Base-by-base conservation (phyloP, 495 filamentous ascomycete genomes). In the Penicillium lividum region DNA sequence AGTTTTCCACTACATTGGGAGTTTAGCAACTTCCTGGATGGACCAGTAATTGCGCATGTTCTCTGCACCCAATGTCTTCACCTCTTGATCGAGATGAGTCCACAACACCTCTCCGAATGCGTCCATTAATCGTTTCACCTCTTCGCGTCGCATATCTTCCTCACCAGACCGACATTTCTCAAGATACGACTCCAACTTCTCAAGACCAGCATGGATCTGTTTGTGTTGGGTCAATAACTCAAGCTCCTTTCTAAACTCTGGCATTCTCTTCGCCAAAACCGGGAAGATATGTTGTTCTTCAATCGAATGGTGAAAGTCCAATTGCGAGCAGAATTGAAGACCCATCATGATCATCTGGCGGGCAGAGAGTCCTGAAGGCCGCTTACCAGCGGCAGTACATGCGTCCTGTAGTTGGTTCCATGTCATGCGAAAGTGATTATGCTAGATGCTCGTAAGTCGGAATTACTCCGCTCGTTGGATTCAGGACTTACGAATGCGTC, bases 21-120 rank as follows among this genome's bases (percentile, higher is more conserved):
- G 80, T 42, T 74, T 63, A 67, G 73, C 78, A 74, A 97, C 87
- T 77, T 96, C 93, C 54, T 88, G 83, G 42, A 84, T 29, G 0
- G 78, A 87, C 90, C 91, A 97, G 71, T 88, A 91, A 64, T 81
- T 84, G 65, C 91, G 79, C 93, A 97, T 96, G 69, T 92, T 93
- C 67, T 94, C 90, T 45, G 91, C 89, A 5, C 82, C 80, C 4
- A 93, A 69, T 30, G 84, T 81, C 62, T 77, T 60, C 5, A 92
- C 88, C 76, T 92, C 90, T 56, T 91, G 80, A 59, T 89, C 86
- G 52, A 93, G 69, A 77, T 93, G 90, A 49, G 64, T 73, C 84
- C 89, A 87, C 40, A 93, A 66, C 51, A 92, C 87, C 18, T 78
- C 73, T n/a, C 86, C 82, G 69, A 85, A 87, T 5, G 56, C 60